Base-by-base conservation (phyloP, 1,284 basidiomycete genomes). In the Ustilago sp. region DNA sequence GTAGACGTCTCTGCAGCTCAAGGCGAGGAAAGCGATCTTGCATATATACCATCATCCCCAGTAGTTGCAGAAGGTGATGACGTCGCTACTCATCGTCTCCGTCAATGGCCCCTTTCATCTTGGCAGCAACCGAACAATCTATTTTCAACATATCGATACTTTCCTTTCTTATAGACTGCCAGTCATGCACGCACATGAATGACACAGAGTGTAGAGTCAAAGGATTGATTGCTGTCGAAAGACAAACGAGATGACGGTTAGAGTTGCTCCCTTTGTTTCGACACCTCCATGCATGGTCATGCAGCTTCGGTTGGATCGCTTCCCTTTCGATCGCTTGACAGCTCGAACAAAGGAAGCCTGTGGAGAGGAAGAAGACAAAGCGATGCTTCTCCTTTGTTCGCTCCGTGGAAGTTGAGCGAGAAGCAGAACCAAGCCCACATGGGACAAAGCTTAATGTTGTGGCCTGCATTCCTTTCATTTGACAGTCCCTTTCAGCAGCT, bases 61-160 rank as follows among this genome's bases (percentile, higher is more conserved):
- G 28, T 8, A 50, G 15, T 12, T 8, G 31, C 8, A 19, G 31
- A 17, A 19, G 7, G 31, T 5, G 48, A 50, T 50, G 48, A 50
- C 48, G 48, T 50, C 48, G 48, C n/a, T 32, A 50, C 31, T 50
- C 28, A 50, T 50, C 48, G 48, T 50, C 48, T 15, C 28, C 47
- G 19, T 48, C 47, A 4, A 15, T 23, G 48, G 19, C 11, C 48
- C 48, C 48, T 50, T 50, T 50, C 48, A 31, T 32, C 48, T 50
- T 17, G 23, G 28, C 8, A 13, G 12, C 48, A 31, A 31, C 3
- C 48, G 12, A 50, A 45, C 43, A 19, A 45, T 19, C 43, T 19
- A 28, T 13, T 28, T 39, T 50, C 28, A 28, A 32, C 28, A 13
- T 8, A 13, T 31, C 28, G 48, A 50, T 7, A 19, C 7, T 19